Base-by-base conservation (phyloP, 2,329 filamentous ascomycete genomes). In the Epichloe hybrida region DNA sequence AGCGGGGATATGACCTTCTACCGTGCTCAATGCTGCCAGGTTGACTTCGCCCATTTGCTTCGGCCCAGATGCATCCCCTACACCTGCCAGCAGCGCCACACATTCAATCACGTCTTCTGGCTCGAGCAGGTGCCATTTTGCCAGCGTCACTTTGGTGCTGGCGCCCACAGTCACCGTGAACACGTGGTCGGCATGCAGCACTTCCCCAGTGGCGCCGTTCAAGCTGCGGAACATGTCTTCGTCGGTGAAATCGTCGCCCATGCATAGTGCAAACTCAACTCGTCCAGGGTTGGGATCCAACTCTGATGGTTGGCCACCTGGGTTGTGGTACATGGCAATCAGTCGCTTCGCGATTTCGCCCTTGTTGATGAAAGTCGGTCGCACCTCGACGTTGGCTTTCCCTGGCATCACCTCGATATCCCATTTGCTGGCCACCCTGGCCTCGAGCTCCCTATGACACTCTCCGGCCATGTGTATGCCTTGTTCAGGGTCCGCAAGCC, bases 361-460 rank as follows among this genome's bases (percentile, higher is more conserved):
- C 73, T 98, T 98, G 76, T 97, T 97, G 71, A 98, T 89, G 62
- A 95, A 95, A 1, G 84, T 90, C 31, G 91, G 91, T n/a, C 93
- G 84, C 35, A 97, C 91, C 68, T 98, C 93, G 27, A 98, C 75
- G 64, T 97, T 97, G 54, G 91, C 91, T 71, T 97, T 98, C 59
- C 93, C 93, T 0, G 83, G 80, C 89, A 97, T 97, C 53, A 98
- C 89, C 61, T 97, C 91, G 3, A 97, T 87, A 46, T 95, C 89
- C 79, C 84, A 95, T 56, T 81, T 81, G 62, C 82, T 84, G 48
- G 73, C 82, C 0, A 95, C 84, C 0, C 81, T 87, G 4, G 76
- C 72, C 64, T 94, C 84, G 15, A 98, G 78, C 57, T 90, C 81
- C 64, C 84, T 85, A 56, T 89, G 84, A 62, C 88, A 94, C 64